Base-by-base conservation (phyloP, 805 yeast species). In the Isabelozyma gotoi region DNA sequence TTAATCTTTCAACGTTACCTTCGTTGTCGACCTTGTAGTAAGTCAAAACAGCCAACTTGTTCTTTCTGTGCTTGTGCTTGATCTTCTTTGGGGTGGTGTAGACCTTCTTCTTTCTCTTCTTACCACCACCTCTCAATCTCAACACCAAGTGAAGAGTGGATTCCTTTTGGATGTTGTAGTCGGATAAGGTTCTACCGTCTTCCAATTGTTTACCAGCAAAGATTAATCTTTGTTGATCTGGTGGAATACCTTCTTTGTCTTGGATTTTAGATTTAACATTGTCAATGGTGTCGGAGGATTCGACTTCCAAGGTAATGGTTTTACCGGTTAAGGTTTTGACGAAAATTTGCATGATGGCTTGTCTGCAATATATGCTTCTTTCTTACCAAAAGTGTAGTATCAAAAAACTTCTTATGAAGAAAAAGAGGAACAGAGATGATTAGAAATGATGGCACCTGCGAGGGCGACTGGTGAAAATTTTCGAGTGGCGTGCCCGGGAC, bases 81-180 rank as follows among this genome's bases (percentile, higher is more conserved):
- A 94, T 88, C 87, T 91, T 95, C 91, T 94, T 94, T 83, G 99
- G 99, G 73, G 98, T 92, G 81, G 98, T 92, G 92, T 92, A 94
- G 74, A 90, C 97, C 96, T 92, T 92, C 97, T 94, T 94, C 94
- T 94, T 94, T 85, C 96, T 92, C 94, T 94, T 94, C 88, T 91
- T 94, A 82, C 96, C 96, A 74, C 76, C 77, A 82, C 95, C 97
- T 84, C 97, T 88, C 77, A 90, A 85, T 85, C 97, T 91, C 56
- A 91, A 81, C 62, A 91, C 97, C 76, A 91, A 82, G 74, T 91
- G 97, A 48, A 92, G 77, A 57, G 99, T 92, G 53, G 99, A 92
- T 82, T 92, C 99, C 87, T 92, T 92, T 81, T 92, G 98, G 80
- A 92, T 94, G 90, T 92, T 92, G 96, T 94, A 94, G 82, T 92